Conservation (phyloP, 257 asterid genomes). For the Plantago elongata region DNA sequence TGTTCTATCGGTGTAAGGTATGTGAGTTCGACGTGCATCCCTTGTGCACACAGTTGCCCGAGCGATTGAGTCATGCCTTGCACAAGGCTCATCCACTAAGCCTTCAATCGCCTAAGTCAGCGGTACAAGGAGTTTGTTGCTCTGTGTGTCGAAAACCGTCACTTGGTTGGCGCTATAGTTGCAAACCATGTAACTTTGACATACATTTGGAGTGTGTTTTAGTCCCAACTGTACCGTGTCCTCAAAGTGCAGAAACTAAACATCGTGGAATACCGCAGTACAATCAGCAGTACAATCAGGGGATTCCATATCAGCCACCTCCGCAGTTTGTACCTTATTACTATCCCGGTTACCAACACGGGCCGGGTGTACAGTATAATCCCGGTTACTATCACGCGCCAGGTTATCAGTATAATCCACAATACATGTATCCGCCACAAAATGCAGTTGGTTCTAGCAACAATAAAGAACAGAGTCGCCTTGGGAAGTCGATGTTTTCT, state of each 20-base stretch:
- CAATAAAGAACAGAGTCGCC: slow-evolving; percentile 3
- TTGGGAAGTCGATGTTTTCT: slow-evolving; percentile 32
- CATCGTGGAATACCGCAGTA: slow-evolving; percentile 28
- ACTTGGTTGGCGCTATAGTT: slow-evolving; percentile 39
- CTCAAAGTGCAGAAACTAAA: background rate
- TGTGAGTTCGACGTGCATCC: slow-evolving; percentile 54
- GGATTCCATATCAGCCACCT: slow-evolving; percentile 26
- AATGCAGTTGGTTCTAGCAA: slow-evolving; percentile 9
- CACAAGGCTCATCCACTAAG: slow-evolving; percentile 33
- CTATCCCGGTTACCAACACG: slow-evolving; percentile 13
- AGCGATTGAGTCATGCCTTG: slow-evolving; percentile 32
- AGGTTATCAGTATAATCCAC: slow-evolving; percentile 8
- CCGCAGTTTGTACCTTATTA: slow-evolving; percentile 18
- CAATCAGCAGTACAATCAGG: slow-evolving; percentile 16
- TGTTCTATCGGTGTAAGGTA: slow-evolving; percentile 41
- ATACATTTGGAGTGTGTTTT: slow-evolving; percentile 39
- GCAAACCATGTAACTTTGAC: slow-evolving; percentile 27
- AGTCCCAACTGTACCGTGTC: slow-evolving; percentile 21
- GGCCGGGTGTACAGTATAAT: slow-evolving; percentile 3
- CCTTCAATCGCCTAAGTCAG: slow-evolving; percentile 3
- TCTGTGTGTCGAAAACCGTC: slow-evolving; percentile 26
- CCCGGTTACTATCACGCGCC: background rate
- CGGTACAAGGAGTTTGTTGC: slow-evolving; percentile 10
- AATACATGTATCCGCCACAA: slow-evolving; percentile 20
- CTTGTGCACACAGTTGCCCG: slow-evolving; percentile 42